Percentiles rank a stretch among this genome's conserved stretches.
Evolutionary conservation across 257 asterid species (phyloP).

Genomic region (Thymus mandschuricus): DNA sequence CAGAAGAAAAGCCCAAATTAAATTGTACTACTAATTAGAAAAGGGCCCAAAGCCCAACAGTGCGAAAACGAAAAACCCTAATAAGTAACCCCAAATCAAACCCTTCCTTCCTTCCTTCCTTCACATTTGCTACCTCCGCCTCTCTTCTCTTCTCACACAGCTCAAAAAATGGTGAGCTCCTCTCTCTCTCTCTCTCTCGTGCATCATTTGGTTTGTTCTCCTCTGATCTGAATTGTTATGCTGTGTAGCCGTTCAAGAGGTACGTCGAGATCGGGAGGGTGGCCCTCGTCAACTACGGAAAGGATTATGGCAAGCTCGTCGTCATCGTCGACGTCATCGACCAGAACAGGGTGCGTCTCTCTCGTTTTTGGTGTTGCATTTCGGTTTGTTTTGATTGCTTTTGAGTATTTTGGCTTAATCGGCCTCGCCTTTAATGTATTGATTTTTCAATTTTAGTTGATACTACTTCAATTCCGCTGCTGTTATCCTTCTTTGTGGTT

Average conservation of each 20-base stretch:
- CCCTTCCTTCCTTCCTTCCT: conserved; percentile 16
- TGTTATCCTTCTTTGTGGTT: not conserved
- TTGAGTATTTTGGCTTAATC: not conserved
- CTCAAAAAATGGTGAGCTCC: conserved; percentile 43
- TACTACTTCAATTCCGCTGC: not conserved
- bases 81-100: conserved; percentile 14
- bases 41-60: not conserved
- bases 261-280: conserved; percentile 83
- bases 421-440: not conserved
- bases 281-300: conserved; percentile 73
- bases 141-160: conserved; percentile 31
- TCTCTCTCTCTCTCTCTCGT: not conserved
- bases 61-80: conserved; percentile 26
- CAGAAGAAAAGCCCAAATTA: no score
- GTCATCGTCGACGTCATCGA: conserved; percentile 74
- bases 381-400: not conserved
- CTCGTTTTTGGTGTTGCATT: not conserved
- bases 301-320: conserved; percentile 72
- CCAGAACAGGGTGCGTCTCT: conserved; percentile 54
- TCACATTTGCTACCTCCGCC: conserved; percentile 24
- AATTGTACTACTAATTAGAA: no score
- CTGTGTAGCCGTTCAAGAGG: conserved; percentile 78
- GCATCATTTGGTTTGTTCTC: not conserved
- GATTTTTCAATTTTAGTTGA: not conserved
- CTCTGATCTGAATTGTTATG: not conserved